These are phyloP conservation scores for Rosa hybrid DNA, from an alignment of 331 rosid species.

Conservation along the genomic window DNA sequence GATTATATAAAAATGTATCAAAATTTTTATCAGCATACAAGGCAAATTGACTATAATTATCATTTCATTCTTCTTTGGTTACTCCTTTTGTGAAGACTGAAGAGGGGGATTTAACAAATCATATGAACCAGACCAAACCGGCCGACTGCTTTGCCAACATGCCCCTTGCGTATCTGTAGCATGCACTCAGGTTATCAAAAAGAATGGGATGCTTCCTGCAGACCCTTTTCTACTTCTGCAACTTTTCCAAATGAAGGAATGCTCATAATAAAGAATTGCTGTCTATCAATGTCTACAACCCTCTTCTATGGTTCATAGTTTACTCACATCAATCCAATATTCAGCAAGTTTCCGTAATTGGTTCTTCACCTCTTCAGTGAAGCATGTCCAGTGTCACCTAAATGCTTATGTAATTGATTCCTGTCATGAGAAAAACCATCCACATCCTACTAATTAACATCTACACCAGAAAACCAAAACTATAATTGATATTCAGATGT, in stretches of 20 bases:
- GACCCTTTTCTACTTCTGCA: slow-evolving; percentile 1
- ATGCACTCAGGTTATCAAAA: slow-evolving; percentile 11
- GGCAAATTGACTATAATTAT: neutral
- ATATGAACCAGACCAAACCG: neutral
- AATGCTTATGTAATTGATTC: slow-evolving; percentile 73
- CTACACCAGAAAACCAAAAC: neutral
- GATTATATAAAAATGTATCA: neutral
- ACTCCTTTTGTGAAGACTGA: neutral
- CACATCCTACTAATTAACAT: slow-evolving; percentile 14
- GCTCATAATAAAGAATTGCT: slow-evolving; percentile 20
- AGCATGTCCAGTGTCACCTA: slow-evolving; percentile 84
- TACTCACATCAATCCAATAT: neutral
- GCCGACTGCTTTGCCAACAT: neutral
- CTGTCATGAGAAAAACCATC: slow-evolving; percentile 45
- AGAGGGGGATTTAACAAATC: neutral
- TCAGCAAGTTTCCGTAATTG: slow-evolving; percentile 34
- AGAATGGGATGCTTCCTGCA: slow-evolving; percentile 17
- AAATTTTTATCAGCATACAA: slow-evolving; percentile 1
- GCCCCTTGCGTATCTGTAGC: neutral
- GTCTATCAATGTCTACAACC: neutral
- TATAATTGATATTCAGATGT: neutral
- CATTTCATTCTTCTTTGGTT: neutral
- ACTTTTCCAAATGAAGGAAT: slow-evolving; percentile 42
- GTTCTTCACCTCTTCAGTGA: slow-evolving; percentile 51
- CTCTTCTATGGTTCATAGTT: neutral